A percentile compares a stretch with the other conserved stretches of the same genome.
phyloP scores from a whole-genome alignment of 208 protist genomes.

The Trypanosoma mega region DNA sequence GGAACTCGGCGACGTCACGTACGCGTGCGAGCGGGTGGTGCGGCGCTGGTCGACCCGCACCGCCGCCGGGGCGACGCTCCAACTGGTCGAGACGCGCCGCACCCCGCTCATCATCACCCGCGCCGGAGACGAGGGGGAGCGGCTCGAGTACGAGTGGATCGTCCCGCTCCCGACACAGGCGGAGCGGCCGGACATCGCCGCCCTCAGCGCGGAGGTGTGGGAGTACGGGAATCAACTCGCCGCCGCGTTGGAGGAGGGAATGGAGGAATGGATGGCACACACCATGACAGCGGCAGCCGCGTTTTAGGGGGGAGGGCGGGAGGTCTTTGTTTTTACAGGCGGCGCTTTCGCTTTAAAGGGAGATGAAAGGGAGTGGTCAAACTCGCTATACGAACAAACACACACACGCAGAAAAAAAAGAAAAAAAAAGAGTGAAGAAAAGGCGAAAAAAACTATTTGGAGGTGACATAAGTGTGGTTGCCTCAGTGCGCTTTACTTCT shows the following conservation, averaged over 20 bases:
- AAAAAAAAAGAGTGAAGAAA: slow-evolving; percentile 10
- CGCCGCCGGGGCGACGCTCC: slow-evolving; percentile 46
- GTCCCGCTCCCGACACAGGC: slow-evolving; percentile 74
- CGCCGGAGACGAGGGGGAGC: slow-evolving; percentile 76
- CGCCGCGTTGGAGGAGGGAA: slow-evolving; percentile 60
- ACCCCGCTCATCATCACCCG: slow-evolving; percentile 90
- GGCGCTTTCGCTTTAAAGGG: too few species aligned
- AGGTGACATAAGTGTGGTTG: too few species aligned
- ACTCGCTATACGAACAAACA: slow-evolving; percentile 1
- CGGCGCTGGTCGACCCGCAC: slow-evolving; percentile 75
- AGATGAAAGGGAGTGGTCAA: background rate
- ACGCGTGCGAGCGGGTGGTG: slow-evolving; percentile 85
- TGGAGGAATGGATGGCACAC: slow-evolving; percentile 79
- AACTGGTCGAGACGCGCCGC: slow-evolving; percentile 85
- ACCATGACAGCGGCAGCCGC: slow-evolving; percentile 63
- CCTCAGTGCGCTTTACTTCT: too few species aligned
- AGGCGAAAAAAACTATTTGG: background rate
- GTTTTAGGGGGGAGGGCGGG: too few species aligned
- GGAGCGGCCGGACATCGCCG: slow-evolving; percentile 61
- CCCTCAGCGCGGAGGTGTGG: slow-evolving; percentile 73
- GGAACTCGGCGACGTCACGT: slow-evolving; percentile 86
- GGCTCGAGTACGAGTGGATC: slow-evolving; percentile 90
- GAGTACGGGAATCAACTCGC: slow-evolving; percentile 71
- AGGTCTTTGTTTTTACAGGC: too few species aligned
- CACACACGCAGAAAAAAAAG: slow-evolving; percentile 5